These are phyloP conservation scores for Populus tremula DNA, from an alignment of 345 rosid genomes.

Conservation along the genomic window DNA sequence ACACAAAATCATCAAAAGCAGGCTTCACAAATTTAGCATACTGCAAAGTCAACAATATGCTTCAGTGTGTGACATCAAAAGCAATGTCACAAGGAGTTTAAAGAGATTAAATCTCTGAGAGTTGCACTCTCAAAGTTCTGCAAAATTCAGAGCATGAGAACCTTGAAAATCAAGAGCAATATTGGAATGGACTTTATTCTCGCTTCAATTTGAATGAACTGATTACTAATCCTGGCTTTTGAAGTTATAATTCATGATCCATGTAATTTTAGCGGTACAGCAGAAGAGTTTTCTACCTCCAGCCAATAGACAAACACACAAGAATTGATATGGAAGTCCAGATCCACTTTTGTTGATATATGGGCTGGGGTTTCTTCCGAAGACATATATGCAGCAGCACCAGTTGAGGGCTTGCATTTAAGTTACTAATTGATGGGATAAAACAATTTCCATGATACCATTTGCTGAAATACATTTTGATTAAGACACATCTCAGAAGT, in stretches of 20 bases:
- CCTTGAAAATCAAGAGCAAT: not conserved
- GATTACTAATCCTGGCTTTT: not conserved
- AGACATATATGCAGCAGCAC: not conserved
- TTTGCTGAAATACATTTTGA: not conserved
- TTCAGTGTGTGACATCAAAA: slow-evolving; percentile 9
- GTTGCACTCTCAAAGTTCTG: not conserved
- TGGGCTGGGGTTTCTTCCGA: not conserved
- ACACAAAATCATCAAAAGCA: slow-evolving; percentile 96
- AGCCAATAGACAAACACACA: not conserved
- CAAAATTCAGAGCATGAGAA: slow-evolving; percentile 3
- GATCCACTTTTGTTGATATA: not conserved
- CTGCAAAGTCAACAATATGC: slow-evolving; percentile 41
- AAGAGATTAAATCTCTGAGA: not conserved
- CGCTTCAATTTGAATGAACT: not conserved
- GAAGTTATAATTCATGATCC: not conserved
- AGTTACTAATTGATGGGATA: not conserved
- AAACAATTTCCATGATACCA: not conserved
- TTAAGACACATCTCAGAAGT: not conserved
- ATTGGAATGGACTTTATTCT: not conserved
- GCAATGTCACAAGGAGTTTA: not conserved
- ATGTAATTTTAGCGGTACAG: not conserved
- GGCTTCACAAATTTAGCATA: slow-evolving; percentile 98
- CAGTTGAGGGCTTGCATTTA: not conserved
- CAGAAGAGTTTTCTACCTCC: not conserved
- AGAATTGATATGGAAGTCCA: not conserved